Evolutionary conservation across 1,284 basidiomycete genomes (phyloP).

Genomic region (Austroboletus novae-zelandiae): DNA sequence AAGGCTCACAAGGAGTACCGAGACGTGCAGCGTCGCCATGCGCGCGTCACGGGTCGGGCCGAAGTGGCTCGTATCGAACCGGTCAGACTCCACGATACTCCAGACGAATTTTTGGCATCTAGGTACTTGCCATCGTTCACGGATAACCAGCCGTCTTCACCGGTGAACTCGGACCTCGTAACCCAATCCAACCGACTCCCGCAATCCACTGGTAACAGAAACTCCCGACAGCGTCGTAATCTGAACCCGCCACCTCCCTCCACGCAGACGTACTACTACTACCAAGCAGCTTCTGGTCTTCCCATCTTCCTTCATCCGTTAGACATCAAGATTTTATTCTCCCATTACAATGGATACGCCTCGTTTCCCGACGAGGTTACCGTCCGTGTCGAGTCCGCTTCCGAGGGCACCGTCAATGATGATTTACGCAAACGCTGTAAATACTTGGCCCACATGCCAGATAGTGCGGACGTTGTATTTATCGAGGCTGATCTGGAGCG

Average conservation of each 20-base stretch:
- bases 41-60: slow-evolving; percentile 38
- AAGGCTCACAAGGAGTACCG: slow-evolving; percentile 59
- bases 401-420: slow-evolving; percentile 82
- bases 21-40: slow-evolving; percentile 48
- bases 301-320: slow-evolving; percentile 94
- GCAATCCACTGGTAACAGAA: slow-evolving; percentile 31
- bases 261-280: slow-evolving; percentile 88
- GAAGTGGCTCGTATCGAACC: slow-evolving; percentile 35
- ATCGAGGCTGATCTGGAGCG: slow-evolving; percentile 82
- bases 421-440: slow-evolving; percentile 93
- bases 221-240: slow-evolving; percentile 63
- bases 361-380: slow-evolving; percentile 83
- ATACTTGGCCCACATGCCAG: slow-evolving; percentile 91
- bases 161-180: slow-evolving; percentile 21
- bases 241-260: slow-evolving; percentile 80
- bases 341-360: slow-evolving; percentile 81
- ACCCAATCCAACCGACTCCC: slow-evolving; percentile 8
- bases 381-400: slow-evolving; percentile 75
- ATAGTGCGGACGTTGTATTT: slow-evolving; percentile 92
- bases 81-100: slow-evolving; percentile 34
- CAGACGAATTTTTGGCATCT: slow-evolving; percentile 53
- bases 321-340: slow-evolving; percentile 90
- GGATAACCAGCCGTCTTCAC: slow-evolving; percentile 11
- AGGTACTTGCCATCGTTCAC: slow-evolving; percentile 19
- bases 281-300: slow-evolving; percentile 90